These are phyloP conservation scores for Zymoseptoria tritici DNA, from an alignment of 2,329 filamentous ascomycete species.

Conservation along the genomic window DNA sequence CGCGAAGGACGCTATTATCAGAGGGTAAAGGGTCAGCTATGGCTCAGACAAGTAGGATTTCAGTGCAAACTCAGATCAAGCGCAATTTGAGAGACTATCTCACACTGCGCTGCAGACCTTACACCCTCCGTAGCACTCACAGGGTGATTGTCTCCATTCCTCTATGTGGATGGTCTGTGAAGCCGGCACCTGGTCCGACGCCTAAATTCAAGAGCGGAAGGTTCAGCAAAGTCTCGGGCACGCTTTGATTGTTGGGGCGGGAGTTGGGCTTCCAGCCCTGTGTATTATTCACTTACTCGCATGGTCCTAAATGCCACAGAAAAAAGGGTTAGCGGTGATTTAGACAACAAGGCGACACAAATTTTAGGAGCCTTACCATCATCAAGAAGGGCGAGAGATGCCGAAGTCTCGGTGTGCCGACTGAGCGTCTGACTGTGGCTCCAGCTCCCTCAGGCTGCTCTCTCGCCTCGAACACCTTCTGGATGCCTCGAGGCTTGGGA, in stretches of 20 bases:
- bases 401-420: slow-evolving; percentile 73
- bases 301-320: slow-evolving; percentile 40
- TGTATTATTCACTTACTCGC: background rate
- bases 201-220: slow-evolving; percentile 53
- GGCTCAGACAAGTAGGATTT: background rate
- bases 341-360: no score
- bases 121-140: no score
- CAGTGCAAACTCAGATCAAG: no score
- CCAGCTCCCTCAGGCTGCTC: slow-evolving; percentile 86
- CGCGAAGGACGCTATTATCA: slow-evolving; percentile 53
- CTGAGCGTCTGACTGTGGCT: slow-evolving; percentile 75
- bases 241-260: background rate
- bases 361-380: slow-evolving; percentile 42
- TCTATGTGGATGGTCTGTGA: slow-evolving; percentile 43
- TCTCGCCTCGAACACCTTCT: slow-evolving; percentile 72
- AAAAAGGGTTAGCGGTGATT: no score
- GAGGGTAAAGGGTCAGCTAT: no score
- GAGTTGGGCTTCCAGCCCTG: background rate
- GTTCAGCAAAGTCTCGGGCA: slow-evolving; percentile 25
- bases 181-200: slow-evolving; percentile 60
- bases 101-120: no score
- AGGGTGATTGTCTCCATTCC: slow-evolving; percentile 91
- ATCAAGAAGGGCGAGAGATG: slow-evolving; percentile 92
- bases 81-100: slow-evolving; percentile 2
- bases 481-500: slow-evolving; percentile 66